Percentiles rank a stretch among this genome's conserved stretches.
Conservation (phyloP, 441 rosid genomes). For the Erodium trifolium region DNA sequence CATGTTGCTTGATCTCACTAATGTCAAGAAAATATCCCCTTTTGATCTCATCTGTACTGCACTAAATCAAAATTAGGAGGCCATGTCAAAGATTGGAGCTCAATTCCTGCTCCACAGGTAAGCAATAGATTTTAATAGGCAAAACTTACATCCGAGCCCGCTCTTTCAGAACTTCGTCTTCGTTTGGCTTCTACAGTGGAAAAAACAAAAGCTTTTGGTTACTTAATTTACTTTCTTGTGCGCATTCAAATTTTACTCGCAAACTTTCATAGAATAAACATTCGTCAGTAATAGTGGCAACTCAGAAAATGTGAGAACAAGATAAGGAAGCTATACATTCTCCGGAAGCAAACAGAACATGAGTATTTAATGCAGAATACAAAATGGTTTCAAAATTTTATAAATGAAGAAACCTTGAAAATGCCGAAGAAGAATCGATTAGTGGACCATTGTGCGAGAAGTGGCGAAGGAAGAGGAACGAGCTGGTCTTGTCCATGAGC, state of each 20-base stretch:
- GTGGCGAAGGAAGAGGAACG: constrained; percentile 30
- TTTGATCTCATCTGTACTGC: constrained; percentile 96
- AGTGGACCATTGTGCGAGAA: constrained; percentile 36
- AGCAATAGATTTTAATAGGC: neutral
- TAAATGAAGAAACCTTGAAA: constrained; percentile 36
- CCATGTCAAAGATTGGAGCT: neutral
- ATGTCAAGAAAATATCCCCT: constrained; percentile 77
- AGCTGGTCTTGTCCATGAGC: constrained; percentile 20
- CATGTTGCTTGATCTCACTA: constrained; percentile 57
- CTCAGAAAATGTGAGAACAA: no score
- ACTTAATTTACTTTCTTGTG: neutral
- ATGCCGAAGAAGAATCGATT: constrained; percentile 60
- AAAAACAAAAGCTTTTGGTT: neutral
- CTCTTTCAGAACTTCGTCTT: constrained; percentile 63
- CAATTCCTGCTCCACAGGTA: neutral
- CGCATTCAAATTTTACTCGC: neutral
- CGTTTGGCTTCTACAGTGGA: constrained; percentile 48
- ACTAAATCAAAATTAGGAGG: constrained; percentile 39
- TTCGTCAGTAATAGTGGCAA: no score
- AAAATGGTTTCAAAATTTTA: no score
- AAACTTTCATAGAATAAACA: neutral
- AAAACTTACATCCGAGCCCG: constrained; percentile 73
- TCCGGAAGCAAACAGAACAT: no score
- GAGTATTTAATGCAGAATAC: no score
- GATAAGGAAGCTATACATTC: no score